Base-by-base conservation (phyloP, 306 rosid genomes). In the Sicyos baderoa region DNA sequence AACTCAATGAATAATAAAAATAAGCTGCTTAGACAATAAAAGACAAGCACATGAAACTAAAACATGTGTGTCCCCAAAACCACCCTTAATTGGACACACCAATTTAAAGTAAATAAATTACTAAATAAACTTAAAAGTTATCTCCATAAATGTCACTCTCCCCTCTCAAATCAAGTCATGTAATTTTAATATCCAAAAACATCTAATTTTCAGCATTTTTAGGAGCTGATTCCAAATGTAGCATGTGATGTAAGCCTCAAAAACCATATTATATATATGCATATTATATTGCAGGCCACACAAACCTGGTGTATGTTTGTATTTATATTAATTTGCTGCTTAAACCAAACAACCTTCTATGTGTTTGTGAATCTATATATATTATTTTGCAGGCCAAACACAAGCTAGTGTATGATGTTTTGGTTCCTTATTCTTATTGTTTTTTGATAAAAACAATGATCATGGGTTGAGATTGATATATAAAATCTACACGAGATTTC, bases 341-440 rank as follows among this genome's bases (percentile, higher is more conserved):
- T 40, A 0, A 40, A 47, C 67, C 67, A 61, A 61, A 35, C 14
- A 35, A 11, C 16, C 27, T 59, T 27, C 12, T 59, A 3, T 16
- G 0, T 59, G 14, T 59, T 9, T 57, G 18, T 27, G 18, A 23
- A 57, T 57, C 63, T 58, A 58, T 47, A 23, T 61, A n/a, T 32
- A 29, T 60, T 17, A n/a, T 9, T 9, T 35, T 61, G 68, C 68
- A 61, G 68, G 68, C 68, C 68, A 61, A 61, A 37, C 27, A 61
- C 40, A 37, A 37, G 9, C 16, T 61, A 61, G 68, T 5, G 68
- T 35, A 49, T 61, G 49, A 61, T 35, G 68, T n/a, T 61, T 64
- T 64, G 35, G 32, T 13, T 32, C 35, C 6, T 64, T 64, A 42
- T 17, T 17, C 29, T 18, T 64, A 42, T 64, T 64, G 12, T 64